Conservation (phyloP, 2,329 filamentous ascomycete genomes). For the Diplodia mutila region DNA sequence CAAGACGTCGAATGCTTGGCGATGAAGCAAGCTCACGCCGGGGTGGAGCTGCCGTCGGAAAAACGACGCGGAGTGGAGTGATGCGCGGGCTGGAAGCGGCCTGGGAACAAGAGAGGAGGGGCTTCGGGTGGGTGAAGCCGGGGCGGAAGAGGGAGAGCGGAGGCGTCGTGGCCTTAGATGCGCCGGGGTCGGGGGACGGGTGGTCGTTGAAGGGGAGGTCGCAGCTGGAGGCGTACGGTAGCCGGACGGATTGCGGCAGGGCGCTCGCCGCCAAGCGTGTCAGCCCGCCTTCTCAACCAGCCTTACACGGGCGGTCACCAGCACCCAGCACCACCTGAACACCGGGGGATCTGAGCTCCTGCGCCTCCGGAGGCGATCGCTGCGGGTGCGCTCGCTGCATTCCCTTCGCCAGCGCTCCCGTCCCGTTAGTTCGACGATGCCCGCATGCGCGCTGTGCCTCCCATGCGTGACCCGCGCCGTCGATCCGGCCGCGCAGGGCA, state of each 20-base stretch:
- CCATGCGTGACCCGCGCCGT: conserved; percentile 9
- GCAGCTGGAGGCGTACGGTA: conserved; percentile 22
- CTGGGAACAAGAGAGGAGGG: conserved; percentile 5
- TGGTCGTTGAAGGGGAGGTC: conserved; percentile 26
- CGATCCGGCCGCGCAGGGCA: conserved; percentile 18
- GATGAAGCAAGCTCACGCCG: conserved; percentile 36
- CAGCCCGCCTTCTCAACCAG: conserved; percentile 15
- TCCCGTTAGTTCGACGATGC: conserved; percentile 1
- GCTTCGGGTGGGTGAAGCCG: conserved; percentile 23
- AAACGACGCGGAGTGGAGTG: conserved; percentile 23
- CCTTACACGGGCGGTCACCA: conserved; percentile 25
- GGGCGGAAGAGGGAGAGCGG: conserved; percentile 17
- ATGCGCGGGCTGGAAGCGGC: conserved; percentile 4
- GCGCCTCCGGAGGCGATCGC: conserved; percentile 8
- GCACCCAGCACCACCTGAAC: conserved; percentile 15
- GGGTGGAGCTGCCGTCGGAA: conserved; percentile 23
- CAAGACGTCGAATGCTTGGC: conserved; percentile 41
- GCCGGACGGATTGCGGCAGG: conserved; percentile 17
- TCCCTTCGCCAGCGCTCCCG: conserved; percentile 9
- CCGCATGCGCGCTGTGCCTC: conserved; percentile 23
- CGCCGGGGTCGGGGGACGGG: conserved; percentile 16
- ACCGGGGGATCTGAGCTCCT: conserved; percentile 24
- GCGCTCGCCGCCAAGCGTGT: conserved; percentile 12
- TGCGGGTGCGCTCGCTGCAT: conserved; percentile 11
- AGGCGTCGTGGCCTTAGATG: conserved; percentile 26